Base-by-base conservation (phyloP, 331 rosid genomes). In the Arachis monticola region DNA sequence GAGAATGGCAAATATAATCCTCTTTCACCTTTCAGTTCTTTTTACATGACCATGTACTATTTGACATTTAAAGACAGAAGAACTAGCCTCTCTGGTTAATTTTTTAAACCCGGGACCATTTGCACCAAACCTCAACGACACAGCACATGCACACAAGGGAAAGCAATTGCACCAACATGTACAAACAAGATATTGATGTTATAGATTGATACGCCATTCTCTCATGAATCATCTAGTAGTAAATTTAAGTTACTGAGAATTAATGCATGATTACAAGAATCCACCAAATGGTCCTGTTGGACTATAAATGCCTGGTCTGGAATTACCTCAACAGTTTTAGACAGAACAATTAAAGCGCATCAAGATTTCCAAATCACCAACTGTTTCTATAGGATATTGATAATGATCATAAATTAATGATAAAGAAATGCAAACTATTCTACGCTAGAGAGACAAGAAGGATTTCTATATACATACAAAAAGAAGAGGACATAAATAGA, bases 81-180 rank as follows among this genome's bases (percentile, higher is more conserved):
- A 42, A 87, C 55, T 69, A 32, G 17, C 55, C 60, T 44, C 70
- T 81, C 71, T 69, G 58, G 27, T 56, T 47, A 67, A 35, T 17
- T 64, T 50, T 51, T 76, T 69, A 75, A 69, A 61, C 56, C 51
- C 31, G 75, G 81, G 86, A 59, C 86, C 79, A 78, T 68, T 32
- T 1, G 71, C 82, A 69, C 66, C 60, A 71, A 71, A 72, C 82
- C 67, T 80, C 78, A 68, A 68, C 73, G 71, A 73, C 63, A 60
- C 57, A 69, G 78, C 84, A 84, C 86, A 86, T 79, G 84, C 65
- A 73, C 59, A 60, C 59, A 63, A 66, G 73, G 40, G 65, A 77
- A 77, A 77, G 78, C 62, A 68, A 57, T 61, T 78, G 74, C 77
- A 67, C 46, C 75, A 59, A 45, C 9, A 61, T 76, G 78, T 81